Evolutionary conservation across 768 basidiomycete species (phyloP).

Genomic region (Holtermannia corniformis): DNA sequence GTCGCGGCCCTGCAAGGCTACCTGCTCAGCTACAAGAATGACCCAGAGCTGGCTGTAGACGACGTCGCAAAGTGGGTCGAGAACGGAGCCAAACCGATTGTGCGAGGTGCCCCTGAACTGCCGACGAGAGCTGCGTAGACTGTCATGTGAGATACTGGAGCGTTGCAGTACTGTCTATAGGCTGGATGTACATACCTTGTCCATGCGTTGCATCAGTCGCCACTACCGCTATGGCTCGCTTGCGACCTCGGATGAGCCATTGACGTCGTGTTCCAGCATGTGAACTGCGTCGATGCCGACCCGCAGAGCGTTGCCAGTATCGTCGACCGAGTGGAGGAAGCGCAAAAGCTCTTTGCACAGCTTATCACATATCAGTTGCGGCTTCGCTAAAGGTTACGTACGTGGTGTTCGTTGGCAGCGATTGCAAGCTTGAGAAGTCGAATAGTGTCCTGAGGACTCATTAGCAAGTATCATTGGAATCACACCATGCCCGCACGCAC

Average conservation of each 20-base stretch:
- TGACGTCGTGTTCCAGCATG: too few species aligned
- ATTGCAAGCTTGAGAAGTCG: slow-evolving; percentile 69
- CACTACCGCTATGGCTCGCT: too few species aligned
- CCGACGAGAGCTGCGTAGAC: too few species aligned
- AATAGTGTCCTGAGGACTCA: slow-evolving; percentile 55
- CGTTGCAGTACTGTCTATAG: too few species aligned
- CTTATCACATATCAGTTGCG: slow-evolving; percentile 30
- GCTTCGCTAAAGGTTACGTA: slow-evolving; percentile 7
- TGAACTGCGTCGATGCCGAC: slow-evolving; percentile 20
- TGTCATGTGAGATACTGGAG: too few species aligned
- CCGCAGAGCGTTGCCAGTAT: slow-evolving; percentile 50
- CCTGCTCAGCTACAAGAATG: slow-evolving; percentile 57
- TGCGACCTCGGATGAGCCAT: too few species aligned
- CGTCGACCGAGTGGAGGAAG: slow-evolving; percentile 86
- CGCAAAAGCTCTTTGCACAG: slow-evolving; percentile 84
- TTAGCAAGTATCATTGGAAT: too few species aligned
- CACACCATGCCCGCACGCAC: slow-evolving; percentile 8
- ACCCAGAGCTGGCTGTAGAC: slow-evolving; percentile 59
- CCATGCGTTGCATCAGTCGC: too few species aligned
- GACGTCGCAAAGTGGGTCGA: slow-evolving; percentile 69
- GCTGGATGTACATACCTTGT: too few species aligned
- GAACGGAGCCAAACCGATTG: too few species aligned
- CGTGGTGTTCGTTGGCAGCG: slow-evolving; percentile 65
- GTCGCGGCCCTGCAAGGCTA: slow-evolving; percentile 80
- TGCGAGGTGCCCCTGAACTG: too few species aligned